Evolutionary conservation across 1,139 yeast species (phyloP), one percentile per base, ranked within the genome.

Genomic region (Eremothecium coryli): DNA sequence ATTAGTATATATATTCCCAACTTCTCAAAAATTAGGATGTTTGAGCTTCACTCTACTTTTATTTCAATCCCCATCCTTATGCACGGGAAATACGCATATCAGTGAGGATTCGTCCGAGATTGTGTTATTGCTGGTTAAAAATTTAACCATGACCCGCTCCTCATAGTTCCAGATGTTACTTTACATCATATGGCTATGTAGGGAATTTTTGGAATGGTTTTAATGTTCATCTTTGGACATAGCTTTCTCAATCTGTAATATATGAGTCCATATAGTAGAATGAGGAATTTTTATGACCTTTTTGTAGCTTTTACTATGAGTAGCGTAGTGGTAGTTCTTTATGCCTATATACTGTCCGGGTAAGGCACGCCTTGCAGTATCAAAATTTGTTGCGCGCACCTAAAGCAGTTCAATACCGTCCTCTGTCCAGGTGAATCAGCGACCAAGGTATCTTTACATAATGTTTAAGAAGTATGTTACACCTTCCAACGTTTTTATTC

Each of bases 41-140:
- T n/a, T n/a, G n/a, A n/a, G 22, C 7, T 20, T 20, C 22, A 20
- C 10, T 20, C 22, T 10, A 8, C 9, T 20, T 20, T 20, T 35
- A 42, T 58, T 57, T 60, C 56, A 16, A 28, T 39, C 31, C 36
- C 56, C 58, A 86, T 86, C 95, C 81, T 88, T 90, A 85, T 88
- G 97, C 98, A 82, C 82, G 97, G 97, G 96, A 95, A 86, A 86
- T 88, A 88, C 97, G 95, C 94, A 93, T 85, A 84, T 88, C 97
- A 86, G 95, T 88, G 98, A 88, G 96, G 97, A 90, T 86, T 86
- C 95, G 95, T 90, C 97, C 97, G 98, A 88, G 98, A 85, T 85
- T 94, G 94, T 88, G 97, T 88, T 82, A 86, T 88, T 88, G 98
- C 98, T 88, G 94, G 96, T 88, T 88, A 96, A 88, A 88, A 86